Evolutionary conservation across 495 filamentous ascomycete species (phyloP).

Genomic region (Penicillium manginii): DNA sequence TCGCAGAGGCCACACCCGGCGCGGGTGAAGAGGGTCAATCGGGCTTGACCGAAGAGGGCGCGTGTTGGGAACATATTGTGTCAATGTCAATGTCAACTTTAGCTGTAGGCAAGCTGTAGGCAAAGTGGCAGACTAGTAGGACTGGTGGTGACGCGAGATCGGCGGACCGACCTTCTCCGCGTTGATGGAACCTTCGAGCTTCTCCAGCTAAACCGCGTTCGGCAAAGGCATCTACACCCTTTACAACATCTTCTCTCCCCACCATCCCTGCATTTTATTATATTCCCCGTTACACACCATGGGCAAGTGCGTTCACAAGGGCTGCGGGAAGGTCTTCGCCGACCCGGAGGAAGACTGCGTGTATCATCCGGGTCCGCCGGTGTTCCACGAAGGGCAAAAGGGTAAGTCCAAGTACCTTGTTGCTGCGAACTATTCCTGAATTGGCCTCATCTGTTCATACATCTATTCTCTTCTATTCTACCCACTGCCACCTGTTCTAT

Average conservation of each 20-base stretch:
- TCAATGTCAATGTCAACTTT: not conserved
- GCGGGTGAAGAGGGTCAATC: constrained; percentile 84
- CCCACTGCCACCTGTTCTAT: not conserved
- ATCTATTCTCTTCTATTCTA: constrained; percentile 8
- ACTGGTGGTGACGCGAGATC: not conserved
- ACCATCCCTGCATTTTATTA: not conserved
- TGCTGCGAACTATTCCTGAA: constrained; percentile 25
- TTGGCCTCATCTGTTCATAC: not conserved
- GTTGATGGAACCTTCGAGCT: constrained; percentile 55
- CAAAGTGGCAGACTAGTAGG: too few species aligned
- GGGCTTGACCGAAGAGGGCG: constrained; percentile 56
- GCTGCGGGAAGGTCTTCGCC: constrained; percentile 86
- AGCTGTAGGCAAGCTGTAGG: too few species aligned
- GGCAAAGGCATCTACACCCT: constrained; percentile 17
- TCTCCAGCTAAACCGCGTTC: constrained; percentile 42
- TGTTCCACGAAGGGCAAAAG: constrained; percentile 99
- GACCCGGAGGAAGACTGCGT: constrained; percentile 83
- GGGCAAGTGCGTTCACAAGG: constrained; percentile 95
- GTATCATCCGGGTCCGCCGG: constrained; percentile 91
- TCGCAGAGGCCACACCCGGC: constrained; percentile 78
- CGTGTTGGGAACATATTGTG: constrained; percentile 40
- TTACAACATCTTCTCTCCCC: not conserved
- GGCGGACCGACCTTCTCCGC: constrained; percentile 16
- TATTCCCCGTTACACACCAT: constrained; percentile 48
- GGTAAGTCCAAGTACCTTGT: constrained; percentile 61